Percentiles rank a stretch among this genome's conserved stretches.
phyloP scores from a whole-genome alignment of 2,329 filamentous ascomycete genomes.

The Penicillium sp. region DNA sequence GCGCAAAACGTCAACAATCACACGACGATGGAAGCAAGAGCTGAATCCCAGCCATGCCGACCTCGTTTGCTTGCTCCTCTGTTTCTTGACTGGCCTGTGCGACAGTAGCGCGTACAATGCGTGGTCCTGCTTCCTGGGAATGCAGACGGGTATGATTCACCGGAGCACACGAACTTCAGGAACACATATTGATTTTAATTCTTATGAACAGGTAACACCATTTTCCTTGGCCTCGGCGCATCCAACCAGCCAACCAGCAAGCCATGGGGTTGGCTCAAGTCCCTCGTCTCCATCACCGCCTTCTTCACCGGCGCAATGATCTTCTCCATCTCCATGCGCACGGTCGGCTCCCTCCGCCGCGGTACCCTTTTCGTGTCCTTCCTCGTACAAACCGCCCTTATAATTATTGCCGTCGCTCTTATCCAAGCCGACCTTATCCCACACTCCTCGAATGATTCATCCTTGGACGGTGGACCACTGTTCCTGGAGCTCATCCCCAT shows the following conservation, averaged over 20 bases:
- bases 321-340: slow-evolving; percentile 41
- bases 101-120: slow-evolving; percentile 48
- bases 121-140: slow-evolving; percentile 49
- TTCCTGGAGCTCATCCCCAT: slow-evolving; percentile 46
- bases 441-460: slow-evolving; percentile 22
- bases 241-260: slow-evolving; percentile 40
- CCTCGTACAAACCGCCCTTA: slow-evolving; percentile 38
- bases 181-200: background rate
- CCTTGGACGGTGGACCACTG: slow-evolving; percentile 26
- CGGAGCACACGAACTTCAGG: background rate
- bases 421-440: slow-evolving; percentile 42
- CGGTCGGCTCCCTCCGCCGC: slow-evolving; percentile 33
- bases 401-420: slow-evolving; percentile 42
- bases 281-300: slow-evolving; percentile 41
- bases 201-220: slow-evolving; percentile 42
- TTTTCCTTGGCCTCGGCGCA: slow-evolving; percentile 48
- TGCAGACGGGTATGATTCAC: slow-evolving; percentile 46
- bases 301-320: slow-evolving; percentile 45
- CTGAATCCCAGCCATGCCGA: slow-evolving; percentile 36
- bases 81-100: slow-evolving; percentile 45
- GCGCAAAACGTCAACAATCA: slow-evolving; percentile 11
- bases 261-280: slow-evolving; percentile 47
- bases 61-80: slow-evolving; percentile 40
- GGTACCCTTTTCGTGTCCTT: slow-evolving; percentile 44
- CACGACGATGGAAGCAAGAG: slow-evolving; percentile 30